phyloP scores from a whole-genome alignment of 768 basidiomycete species.

The Pleurotus citrinopileatus region DNA sequence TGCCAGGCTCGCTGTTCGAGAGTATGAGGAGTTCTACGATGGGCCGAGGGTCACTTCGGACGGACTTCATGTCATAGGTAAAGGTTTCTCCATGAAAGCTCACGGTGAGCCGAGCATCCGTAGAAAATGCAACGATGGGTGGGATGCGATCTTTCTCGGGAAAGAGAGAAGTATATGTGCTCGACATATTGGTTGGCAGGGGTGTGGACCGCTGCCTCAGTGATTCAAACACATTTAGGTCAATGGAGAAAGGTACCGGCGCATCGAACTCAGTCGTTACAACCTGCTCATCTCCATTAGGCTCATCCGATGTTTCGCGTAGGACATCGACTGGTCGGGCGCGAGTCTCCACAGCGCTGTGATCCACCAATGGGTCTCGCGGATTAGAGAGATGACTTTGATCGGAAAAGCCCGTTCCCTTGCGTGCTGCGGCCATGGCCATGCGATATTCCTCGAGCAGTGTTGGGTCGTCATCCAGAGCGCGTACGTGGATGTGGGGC shows the following conservation, averaged over 20 bases:
- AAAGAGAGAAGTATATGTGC: no score
- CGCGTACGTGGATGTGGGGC: slow-evolving; percentile 17
- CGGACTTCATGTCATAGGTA: slow-evolving; percentile 37
- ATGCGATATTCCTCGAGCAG: slow-evolving; percentile 19
- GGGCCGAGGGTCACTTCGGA: slow-evolving; percentile 40
- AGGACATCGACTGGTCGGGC: no score
- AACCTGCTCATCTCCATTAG: no score
- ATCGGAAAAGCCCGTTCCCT: no score
- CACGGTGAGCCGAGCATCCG: slow-evolving; percentile 28
- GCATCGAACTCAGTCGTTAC: no score
- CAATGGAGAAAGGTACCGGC: no score
- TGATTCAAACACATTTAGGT: no score
- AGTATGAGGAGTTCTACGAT: slow-evolving; percentile 45
- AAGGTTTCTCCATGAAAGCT: slow-evolving; percentile 38
- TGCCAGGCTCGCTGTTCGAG: slow-evolving; percentile 44
- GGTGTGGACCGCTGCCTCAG: no score
- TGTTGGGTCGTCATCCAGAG: slow-evolving; percentile 16
- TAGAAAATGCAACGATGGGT: slow-evolving; percentile 14
- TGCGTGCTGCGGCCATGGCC: slow-evolving; percentile 8
- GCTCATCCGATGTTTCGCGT: no score
- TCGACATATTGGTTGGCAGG: no score
- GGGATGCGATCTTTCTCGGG: slow-evolving; percentile 8
- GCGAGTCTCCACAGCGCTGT: not conserved
- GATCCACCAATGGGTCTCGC: no score
- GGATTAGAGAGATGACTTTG: no score